A percentile compares a stretch with the other conserved stretches of the same genome.
phyloP scores from a whole-genome alignment of 768 basidiomycete genomes.

The Phylloporus sp. region DNA sequence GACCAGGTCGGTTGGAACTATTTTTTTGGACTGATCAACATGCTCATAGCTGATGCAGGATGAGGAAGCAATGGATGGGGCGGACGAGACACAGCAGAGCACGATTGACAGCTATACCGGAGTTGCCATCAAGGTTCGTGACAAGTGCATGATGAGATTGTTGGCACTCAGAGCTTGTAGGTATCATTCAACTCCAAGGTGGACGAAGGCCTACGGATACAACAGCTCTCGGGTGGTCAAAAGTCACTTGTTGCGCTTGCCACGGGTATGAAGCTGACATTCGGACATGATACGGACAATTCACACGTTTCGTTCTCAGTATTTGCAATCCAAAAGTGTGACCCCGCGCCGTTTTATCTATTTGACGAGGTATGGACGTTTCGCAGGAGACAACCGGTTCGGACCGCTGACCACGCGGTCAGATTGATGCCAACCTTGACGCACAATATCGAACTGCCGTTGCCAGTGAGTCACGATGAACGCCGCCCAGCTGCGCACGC shows the following conservation, averaged over 20 bases:
- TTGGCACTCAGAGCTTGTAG: slow-evolving; percentile 33
- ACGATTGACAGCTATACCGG: slow-evolving; percentile 94
- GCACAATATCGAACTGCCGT: slow-evolving; percentile 98
- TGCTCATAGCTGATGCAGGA: slow-evolving; percentile 42
- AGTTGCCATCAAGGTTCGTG: slow-evolving; percentile 82
- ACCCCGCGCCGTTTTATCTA: slow-evolving; percentile 98
- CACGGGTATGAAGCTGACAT: slow-evolving; percentile 50
- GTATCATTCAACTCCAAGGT: slow-evolving; percentile 99
- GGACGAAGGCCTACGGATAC: slow-evolving; percentile 93
- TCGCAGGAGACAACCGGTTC: not conserved
- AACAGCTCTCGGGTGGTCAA: slow-evolving; percentile 95
- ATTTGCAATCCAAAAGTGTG: slow-evolving; percentile 98
- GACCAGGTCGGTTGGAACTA: slow-evolving; percentile 55
- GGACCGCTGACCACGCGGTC: not conserved
- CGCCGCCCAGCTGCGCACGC: slow-evolving; percentile 42
- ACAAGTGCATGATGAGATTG: not conserved
- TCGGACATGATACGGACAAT: not conserved
- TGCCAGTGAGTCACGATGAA: slow-evolving; percentile 56
- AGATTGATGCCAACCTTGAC: slow-evolving; percentile 97
- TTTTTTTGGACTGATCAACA: not conserved
- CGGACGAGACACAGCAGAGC: slow-evolving; percentile 67
- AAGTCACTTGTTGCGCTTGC: slow-evolving; percentile 96
- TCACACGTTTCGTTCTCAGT: slow-evolving; percentile 44
- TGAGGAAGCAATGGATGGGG: slow-evolving; percentile 64
- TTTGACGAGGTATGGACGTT: slow-evolving; percentile 75